Base-by-base conservation (phyloP, 495 filamentous ascomycete species). In the Trichocladium uniseriatum region DNA sequence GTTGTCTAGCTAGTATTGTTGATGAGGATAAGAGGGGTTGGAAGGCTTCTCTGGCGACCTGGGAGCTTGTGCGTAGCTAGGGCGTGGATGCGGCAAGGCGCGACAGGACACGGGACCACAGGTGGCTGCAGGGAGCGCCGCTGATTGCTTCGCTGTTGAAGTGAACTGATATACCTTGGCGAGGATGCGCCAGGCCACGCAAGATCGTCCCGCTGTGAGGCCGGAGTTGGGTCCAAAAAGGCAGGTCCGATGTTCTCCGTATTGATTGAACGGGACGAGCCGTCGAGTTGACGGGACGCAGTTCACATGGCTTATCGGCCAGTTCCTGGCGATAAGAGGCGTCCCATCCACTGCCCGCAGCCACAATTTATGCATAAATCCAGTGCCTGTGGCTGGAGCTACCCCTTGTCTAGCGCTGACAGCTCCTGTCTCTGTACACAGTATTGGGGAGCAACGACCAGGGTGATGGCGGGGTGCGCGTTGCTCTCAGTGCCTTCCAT, bases 301-400 rank as follows among this genome's bases (percentile, higher is more conserved):
- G 37, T 29, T 48, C 32, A 45, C 41, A 41, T 41, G 39, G 16
- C 39, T 53, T 57, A 53, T 57, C 50, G 43, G 21, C 19, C 41
- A 43, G 18, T 16, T 44, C 53, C 19, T 8, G 18, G 6, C 35
- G 43, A 54, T 54, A 51, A 42, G 42, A 40, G 31, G 31, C 9
- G 10, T 14, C 22, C 6, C 32, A 9, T 9, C 15, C 5, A 1
- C 14, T 22, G n/a, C n/a, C n/a, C 10, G 35, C 41, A 45, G 40
- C 52, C 46, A 49, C 52, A 31, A 3, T 29, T 38, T 20, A 40
- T 38, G 51, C 38, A 29, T 46, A 20, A 44, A 27, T 18, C 14
- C 27, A 27, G 6, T 1, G 29, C 13, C n/a, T 41, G 50, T 52
- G 50, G 50, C 50, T 52, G 37, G 28, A 45, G 49, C 24, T 49